Evolutionary conservation across 352 stramenopile genomes (phyloP).

Genomic region (Pythium pyrilobum): DNA sequence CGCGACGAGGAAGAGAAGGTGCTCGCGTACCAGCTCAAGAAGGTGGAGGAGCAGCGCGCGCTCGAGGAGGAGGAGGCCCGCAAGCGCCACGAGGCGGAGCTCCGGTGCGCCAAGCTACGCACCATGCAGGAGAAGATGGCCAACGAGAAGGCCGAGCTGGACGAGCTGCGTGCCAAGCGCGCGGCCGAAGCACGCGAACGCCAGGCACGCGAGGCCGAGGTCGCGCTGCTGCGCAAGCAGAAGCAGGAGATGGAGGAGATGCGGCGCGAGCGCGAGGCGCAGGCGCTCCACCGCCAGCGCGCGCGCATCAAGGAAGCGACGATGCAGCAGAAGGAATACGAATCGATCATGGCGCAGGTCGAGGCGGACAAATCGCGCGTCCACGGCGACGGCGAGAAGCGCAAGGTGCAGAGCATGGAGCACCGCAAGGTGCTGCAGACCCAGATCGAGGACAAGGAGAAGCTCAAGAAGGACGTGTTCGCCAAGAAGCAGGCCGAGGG

Average conservation of each 20-base stretch:
- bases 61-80: constrained; percentile 62
- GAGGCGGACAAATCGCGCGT: constrained; percentile 56
- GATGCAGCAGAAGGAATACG: constrained; percentile 86
- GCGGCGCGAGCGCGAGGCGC: constrained; percentile 46
- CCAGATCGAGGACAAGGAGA: constrained; percentile 88
- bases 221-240: constrained; percentile 77
- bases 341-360: constrained; percentile 83
- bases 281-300: constrained; percentile 67
- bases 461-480: constrained; percentile 70
- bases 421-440: constrained; percentile 82
- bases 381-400: constrained; percentile 51
- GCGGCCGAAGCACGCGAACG: constrained; percentile 87
- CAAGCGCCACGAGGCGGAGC: constrained; percentile 64
- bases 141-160: constrained; percentile 85
- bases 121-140: constrained; percentile 85
- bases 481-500: constrained; percentile 62
- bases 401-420: constrained; percentile 56
- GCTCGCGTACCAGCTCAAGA: constrained; percentile 66
- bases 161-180: constrained; percentile 89
- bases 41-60: constrained; percentile 53
- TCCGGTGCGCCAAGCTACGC: constrained; percentile 68
- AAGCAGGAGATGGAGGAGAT: constrained; percentile 85
- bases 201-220: constrained; percentile 79
- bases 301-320: constrained; percentile 70
- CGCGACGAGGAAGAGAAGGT: constrained; percentile 74